A percentile compares a stretch with the other conserved stretches of the same genome.
These are phyloP conservation scores for Micractinium sp. DNA, from an alignment of 139 green algal species.

Conservation along the genomic window DNA sequence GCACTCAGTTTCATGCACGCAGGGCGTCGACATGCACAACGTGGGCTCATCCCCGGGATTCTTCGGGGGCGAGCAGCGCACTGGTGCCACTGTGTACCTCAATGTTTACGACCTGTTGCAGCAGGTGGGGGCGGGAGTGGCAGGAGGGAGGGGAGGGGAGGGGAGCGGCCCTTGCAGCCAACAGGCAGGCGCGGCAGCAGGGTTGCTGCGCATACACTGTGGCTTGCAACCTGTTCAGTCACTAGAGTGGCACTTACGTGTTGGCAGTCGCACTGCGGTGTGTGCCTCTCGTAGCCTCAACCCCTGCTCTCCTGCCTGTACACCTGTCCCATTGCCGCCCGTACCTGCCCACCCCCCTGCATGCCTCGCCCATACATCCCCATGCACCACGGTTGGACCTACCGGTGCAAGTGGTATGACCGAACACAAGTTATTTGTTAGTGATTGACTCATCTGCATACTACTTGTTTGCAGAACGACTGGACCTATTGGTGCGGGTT, in stretches of 20 bases:
- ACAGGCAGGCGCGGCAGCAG: background rate
- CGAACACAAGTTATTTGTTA: no score
- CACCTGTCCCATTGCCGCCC: background rate
- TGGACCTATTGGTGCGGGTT: slow-evolving; percentile 79
- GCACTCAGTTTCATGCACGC: no score
- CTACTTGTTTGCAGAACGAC: slow-evolving; percentile 56
- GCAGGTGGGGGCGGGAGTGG: background rate
- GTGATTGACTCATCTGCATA: no score
- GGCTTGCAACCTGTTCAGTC: no score
- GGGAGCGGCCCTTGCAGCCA: no score
- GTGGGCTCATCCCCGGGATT: no score
- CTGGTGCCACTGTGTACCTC: slow-evolving; percentile 38
- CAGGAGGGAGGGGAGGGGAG: background rate
- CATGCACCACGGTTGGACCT: background rate
- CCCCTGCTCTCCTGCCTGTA: background rate
- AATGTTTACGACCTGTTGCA: slow-evolving; percentile 90
- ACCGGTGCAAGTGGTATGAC: no score
- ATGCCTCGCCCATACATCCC: background rate
- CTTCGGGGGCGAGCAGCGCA: no score
- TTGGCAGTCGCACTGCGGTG: background rate
- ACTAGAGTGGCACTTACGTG: background rate
- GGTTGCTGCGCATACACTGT: no score
- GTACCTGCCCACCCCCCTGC: background rate
- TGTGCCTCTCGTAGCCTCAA: background rate
- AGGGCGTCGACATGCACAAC: no score